Percentiles rank a stretch among this genome's conserved stretches.
These are phyloP conservation scores for Amorphotheca resinae DNA, from an alignment of 495 filamentous ascomycete species.

Conservation along the genomic window DNA sequence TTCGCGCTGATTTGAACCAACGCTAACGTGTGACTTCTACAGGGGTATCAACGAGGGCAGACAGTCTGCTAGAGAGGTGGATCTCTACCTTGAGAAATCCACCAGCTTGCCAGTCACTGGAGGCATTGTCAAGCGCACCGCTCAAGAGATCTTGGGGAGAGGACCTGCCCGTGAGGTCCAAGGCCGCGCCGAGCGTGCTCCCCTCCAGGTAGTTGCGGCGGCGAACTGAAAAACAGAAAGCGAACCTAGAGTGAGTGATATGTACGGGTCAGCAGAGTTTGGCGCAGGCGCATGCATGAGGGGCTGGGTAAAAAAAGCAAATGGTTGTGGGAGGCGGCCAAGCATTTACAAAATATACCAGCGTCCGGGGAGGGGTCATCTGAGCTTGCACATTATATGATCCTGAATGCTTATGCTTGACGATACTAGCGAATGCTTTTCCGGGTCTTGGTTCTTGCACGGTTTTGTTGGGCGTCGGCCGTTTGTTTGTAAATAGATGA, in stretches of 20 bases:
- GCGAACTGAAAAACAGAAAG: conserved; percentile 10
- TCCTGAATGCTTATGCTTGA: not conserved
- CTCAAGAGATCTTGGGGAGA: conserved; percentile 47
- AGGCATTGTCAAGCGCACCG: conserved; percentile 79
- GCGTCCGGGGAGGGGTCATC: not conserved
- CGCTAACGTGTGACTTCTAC: no score
- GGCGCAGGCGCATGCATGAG: not conserved
- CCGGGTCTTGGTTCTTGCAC: not conserved
- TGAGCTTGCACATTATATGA: not conserved
- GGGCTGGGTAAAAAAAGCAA: not conserved
- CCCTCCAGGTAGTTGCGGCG: conserved; percentile 21
- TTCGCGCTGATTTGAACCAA: conserved; percentile 1
- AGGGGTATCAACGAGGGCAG: conserved; percentile 99
- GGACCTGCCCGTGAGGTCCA: conserved; percentile 16
- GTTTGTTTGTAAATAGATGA: not conserved
- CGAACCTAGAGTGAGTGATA: not conserved
- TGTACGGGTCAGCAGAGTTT: not conserved
- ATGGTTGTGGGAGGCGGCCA: not conserved
- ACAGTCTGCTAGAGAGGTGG: conserved; percentile 86
- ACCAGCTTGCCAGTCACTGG: conserved; percentile 84
- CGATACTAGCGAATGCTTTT: not conserved
- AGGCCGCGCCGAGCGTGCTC: conserved; percentile 20
- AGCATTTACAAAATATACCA: not conserved
- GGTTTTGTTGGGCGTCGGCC: no score
- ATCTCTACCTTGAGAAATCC: conserved; percentile 71